These are phyloP conservation scores for Cercophora scortea DNA, from an alignment of 495 filamentous ascomycete species.

Conservation along the genomic window DNA sequence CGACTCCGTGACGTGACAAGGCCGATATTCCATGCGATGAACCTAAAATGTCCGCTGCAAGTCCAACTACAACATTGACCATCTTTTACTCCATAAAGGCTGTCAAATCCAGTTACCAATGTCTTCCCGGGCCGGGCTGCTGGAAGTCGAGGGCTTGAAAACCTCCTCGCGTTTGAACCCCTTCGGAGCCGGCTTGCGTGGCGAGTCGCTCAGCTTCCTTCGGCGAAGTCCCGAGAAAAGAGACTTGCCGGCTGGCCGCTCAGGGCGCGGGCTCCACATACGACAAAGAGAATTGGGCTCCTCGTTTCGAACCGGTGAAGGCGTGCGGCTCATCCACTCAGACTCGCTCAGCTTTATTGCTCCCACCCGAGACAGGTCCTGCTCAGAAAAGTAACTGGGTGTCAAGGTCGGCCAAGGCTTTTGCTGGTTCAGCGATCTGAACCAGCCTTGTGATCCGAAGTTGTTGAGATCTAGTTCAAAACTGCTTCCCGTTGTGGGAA, in stretches of 20 bases:
- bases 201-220: constrained; percentile 8
- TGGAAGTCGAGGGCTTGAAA: neutral
- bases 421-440: neutral
- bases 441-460: constrained; percentile 14
- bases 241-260: neutral
- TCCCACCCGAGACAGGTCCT: constrained; percentile 1
- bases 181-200: constrained; percentile 3
- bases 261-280: constrained; percentile 14
- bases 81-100: neutral
- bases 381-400: constrained; percentile 1
- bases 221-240: constrained; percentile 9
- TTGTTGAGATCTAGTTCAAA: constrained; percentile 23
- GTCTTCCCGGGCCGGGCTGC: neutral
- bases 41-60: too few relatives aligned
- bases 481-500: constrained; percentile 28
- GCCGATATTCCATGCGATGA: too few relatives aligned
- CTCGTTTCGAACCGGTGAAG: constrained; percentile 17
- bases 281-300: neutral
- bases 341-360: constrained; percentile 23
- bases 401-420: constrained; percentile 6
- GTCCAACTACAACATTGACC: too few relatives aligned
- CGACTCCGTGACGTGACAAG: too few relatives aligned
- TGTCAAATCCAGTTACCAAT: constrained; percentile 7
- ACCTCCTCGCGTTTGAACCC: neutral
- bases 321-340: constrained; percentile 34